phyloP scores from a whole-genome alignment of 768 basidiomycete species.

The Galerina sulciceps region DNA sequence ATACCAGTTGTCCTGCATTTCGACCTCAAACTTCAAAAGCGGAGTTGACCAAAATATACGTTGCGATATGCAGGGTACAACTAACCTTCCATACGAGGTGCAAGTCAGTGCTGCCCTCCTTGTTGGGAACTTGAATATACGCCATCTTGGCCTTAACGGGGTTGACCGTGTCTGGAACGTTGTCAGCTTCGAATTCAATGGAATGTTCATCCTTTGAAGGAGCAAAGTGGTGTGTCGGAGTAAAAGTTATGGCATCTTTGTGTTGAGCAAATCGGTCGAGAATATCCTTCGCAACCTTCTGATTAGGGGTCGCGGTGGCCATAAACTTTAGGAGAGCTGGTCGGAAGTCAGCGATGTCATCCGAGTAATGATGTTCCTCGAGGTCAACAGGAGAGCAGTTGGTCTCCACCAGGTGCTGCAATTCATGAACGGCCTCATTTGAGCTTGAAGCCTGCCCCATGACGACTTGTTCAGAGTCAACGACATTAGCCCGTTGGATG shows the following conservation, averaged over 20 bases:
- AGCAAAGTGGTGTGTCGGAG: constrained; percentile 49
- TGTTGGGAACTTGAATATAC: constrained; percentile 80
- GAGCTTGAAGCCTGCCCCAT: constrained; percentile 29
- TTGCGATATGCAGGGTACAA: neutral
- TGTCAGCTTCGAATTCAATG: constrained; percentile 47
- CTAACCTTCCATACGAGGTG: constrained; percentile 82
- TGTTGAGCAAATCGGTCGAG: constrained; percentile 52
- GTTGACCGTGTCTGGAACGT: constrained; percentile 77
- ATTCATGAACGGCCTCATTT: constrained; percentile 21
- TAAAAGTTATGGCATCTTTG: constrained; percentile 51
- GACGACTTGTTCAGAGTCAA: constrained; percentile 38
- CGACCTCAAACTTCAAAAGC: constrained; percentile 75
- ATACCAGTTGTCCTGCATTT: constrained; percentile 97
- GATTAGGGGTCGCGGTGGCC: constrained; percentile 67
- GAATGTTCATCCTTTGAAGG: constrained; percentile 38
- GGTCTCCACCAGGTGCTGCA: constrained; percentile 53
- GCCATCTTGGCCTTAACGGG: constrained; percentile 83
- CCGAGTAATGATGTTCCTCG: constrained; percentile 38
- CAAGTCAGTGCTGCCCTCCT: constrained; percentile 58
- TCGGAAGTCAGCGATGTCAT: constrained; percentile 45
- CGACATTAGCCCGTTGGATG: constrained; percentile 24
- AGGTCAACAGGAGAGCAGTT: constrained; percentile 60
- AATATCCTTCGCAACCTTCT: constrained; percentile 52
- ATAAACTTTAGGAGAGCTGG: constrained; percentile 80
- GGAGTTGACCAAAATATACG: neutral